Percentiles rank a stretch among this genome's conserved stretches.
Evolutionary conservation across 805 yeast species (phyloP).

Genomic region (Candida patagonica): DNA sequence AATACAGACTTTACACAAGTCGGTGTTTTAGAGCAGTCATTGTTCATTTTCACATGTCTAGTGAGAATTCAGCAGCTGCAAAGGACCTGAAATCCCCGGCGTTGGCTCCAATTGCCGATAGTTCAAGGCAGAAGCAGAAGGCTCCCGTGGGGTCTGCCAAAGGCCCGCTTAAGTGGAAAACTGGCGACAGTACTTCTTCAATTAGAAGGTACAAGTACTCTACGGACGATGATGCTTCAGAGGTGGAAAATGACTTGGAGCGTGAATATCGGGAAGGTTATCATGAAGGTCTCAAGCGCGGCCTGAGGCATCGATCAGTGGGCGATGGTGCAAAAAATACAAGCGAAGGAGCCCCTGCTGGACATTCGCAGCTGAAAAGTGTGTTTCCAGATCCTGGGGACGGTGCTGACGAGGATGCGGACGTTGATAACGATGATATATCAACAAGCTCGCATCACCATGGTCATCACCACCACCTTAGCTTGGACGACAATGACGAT

Average conservation of each 20-base stretch:
- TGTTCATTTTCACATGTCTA: too few species aligned
- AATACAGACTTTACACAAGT: too few species aligned
- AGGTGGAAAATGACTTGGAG: conserved; percentile 50
- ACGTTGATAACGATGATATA: conserved; percentile 3
- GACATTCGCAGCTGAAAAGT: neutral
- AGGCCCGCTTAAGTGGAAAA: neutral
- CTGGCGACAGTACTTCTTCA: neutral
- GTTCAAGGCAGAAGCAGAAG: too few species aligned
- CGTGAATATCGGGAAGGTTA: conserved; percentile 63
- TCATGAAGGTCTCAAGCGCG: conserved; percentile 54
- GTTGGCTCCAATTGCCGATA: too few species aligned
- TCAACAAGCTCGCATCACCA: neutral
- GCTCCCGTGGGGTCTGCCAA: too few species aligned
- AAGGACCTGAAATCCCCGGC: too few species aligned
- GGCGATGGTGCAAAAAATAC: neutral
- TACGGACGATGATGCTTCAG: conserved; percentile 76
- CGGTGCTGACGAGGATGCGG: conserved; percentile 8
- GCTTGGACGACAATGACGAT: conserved; percentile 22
- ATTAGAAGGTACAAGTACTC: conserved; percentile 31
- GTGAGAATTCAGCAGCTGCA: too few species aligned
- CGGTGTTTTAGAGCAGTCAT: too few species aligned
- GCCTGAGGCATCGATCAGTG: conserved; percentile 5
- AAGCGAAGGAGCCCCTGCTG: neutral
- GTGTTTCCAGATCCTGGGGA: conserved; percentile 3
- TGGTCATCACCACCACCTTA: conserved; percentile 13